Percentiles rank a stretch among this genome's conserved stretches.
These are phyloP conservation scores for Angomonas deanei DNA, from an alignment of 208 protist species.

Conservation along the genomic window DNA sequence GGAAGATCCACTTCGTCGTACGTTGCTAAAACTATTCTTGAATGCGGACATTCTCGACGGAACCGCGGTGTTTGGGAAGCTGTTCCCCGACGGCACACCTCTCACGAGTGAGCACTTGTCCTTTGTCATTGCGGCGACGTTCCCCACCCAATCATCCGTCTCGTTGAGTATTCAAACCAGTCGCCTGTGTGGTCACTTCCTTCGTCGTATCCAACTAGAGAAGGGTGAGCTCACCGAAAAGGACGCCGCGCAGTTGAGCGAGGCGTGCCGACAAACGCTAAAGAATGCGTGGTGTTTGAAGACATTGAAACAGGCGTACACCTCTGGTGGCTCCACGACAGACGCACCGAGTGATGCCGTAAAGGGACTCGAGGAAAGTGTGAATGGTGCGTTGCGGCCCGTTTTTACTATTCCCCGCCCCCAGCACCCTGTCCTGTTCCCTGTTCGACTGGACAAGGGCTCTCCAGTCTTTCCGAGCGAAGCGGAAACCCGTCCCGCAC, in stretches of 20 bases:
- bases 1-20: conserved; percentile 52
- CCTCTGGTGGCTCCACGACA: conserved; percentile 12
- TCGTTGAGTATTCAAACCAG: conserved; percentile 50
- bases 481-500: background rate
- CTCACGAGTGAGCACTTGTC: conserved; percentile 44
- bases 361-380: background rate
- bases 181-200: conserved; percentile 50
- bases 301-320: conserved; percentile 44
- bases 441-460: too few species aligned
- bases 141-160: conserved; percentile 34
- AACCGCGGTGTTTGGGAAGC: conserved; percentile 16
- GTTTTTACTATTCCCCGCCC: too few species aligned
- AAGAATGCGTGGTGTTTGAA: conserved; percentile 26
- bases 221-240: conserved; percentile 9
- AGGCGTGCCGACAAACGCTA: conserved; percentile 17
- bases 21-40: conserved; percentile 67
- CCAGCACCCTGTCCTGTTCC: too few species aligned
- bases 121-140: conserved; percentile 40
- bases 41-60: conserved; percentile 57
- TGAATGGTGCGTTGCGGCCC: too few species aligned
- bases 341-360: conserved; percentile 3
- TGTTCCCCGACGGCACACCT: background rate
- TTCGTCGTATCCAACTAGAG: conserved; percentile 38
- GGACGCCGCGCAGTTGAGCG: conserved; percentile 31
- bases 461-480: too few species aligned